Conservation (phyloP, 1,284 basidiomycete genomes). For the Apiotrichum laibachii region DNA sequence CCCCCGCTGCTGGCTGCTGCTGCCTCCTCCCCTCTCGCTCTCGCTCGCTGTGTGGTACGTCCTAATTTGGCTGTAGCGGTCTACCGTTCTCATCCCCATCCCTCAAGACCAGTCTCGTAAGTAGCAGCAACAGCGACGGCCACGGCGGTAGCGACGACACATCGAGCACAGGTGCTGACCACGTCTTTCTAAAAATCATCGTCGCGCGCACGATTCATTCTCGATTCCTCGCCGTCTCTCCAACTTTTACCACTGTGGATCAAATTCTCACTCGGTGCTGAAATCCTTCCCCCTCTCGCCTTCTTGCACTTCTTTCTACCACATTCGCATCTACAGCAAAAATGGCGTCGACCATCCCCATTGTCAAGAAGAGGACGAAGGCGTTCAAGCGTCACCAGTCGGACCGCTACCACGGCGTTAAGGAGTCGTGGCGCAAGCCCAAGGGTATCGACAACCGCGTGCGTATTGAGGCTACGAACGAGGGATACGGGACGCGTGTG, state of each 20-base stretch:
- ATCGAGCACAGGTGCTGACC: slow-evolving; percentile 9
- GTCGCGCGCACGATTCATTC: background rate
- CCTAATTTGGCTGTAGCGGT: background rate
- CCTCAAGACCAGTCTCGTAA: slow-evolving; percentile 24
- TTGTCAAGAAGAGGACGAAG: slow-evolving; percentile 96
- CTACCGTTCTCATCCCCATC: slow-evolving; percentile 7
- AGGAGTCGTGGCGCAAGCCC: slow-evolving; percentile 96
- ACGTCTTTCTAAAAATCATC: background rate
- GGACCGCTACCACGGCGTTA: slow-evolving; percentile 90
- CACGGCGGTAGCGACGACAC: background rate
- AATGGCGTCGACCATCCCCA: slow-evolving; percentile 81
- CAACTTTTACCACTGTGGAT: background rate
- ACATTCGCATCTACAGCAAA: slow-evolving; percentile 34
- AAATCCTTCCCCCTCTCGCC: background rate
- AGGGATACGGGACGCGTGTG: background rate
- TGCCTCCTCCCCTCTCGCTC: background rate
- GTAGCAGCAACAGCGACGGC: slow-evolving; percentile 6
- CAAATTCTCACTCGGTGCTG: background rate
- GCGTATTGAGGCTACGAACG: slow-evolving; percentile 18
- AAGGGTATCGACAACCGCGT: slow-evolving; percentile 92
- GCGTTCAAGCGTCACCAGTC: slow-evolving; percentile 98
- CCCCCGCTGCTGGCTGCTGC: background rate
- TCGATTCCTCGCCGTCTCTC: background rate
- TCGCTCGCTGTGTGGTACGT: background rate
- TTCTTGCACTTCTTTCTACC: background rate